A percentile compares a stretch with the other conserved stretches of the same genome.
Conservation (phyloP, 1,284 basidiomycete genomes). For the Wolfiporia cocos region DNA sequence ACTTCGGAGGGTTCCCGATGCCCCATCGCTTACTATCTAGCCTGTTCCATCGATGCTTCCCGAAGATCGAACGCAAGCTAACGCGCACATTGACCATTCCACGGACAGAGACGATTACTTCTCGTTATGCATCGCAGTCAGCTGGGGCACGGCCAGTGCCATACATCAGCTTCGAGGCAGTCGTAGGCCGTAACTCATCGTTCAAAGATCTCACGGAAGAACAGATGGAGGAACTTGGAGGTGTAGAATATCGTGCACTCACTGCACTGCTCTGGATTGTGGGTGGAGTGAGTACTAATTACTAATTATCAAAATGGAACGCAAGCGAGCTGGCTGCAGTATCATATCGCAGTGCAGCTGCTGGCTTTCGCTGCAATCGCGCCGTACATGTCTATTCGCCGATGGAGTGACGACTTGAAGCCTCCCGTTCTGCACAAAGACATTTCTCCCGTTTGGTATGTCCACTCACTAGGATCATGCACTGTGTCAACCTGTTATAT, state of each 20-base stretch:
- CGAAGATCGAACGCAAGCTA: constrained; percentile 20
- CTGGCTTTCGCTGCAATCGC: constrained; percentile 52
- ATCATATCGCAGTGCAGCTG: constrained; percentile 39
- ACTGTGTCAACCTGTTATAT: not conserved
- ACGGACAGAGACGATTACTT: constrained; percentile 24
- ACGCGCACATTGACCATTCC: constrained; percentile 25
- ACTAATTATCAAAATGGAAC: not conserved
- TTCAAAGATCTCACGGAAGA: constrained; percentile 79
- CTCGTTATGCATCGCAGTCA: constrained; percentile 23
- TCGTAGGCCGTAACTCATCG: constrained; percentile 84
- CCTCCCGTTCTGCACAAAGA: constrained; percentile 47
- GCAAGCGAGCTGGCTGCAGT: constrained; percentile 34
- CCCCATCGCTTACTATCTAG: constrained; percentile 52
- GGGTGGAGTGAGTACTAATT: constrained; percentile 26
- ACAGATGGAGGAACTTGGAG: constrained; percentile 88
- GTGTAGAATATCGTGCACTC: too few species aligned
- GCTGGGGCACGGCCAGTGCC: constrained; percentile 53
- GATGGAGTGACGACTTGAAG: constrained; percentile 51
- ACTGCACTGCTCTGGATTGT: constrained; percentile 84
- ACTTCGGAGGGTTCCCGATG: constrained; percentile 89
- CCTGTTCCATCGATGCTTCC: constrained; percentile 20
- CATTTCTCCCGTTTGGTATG: constrained; percentile 56
- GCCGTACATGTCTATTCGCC: constrained; percentile 61
- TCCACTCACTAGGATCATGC: not conserved
- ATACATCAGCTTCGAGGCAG: constrained; percentile 84